phyloP scores from a whole-genome alignment of 2,329 filamentous ascomycete genomes.

The Nemania abortiva region DNA sequence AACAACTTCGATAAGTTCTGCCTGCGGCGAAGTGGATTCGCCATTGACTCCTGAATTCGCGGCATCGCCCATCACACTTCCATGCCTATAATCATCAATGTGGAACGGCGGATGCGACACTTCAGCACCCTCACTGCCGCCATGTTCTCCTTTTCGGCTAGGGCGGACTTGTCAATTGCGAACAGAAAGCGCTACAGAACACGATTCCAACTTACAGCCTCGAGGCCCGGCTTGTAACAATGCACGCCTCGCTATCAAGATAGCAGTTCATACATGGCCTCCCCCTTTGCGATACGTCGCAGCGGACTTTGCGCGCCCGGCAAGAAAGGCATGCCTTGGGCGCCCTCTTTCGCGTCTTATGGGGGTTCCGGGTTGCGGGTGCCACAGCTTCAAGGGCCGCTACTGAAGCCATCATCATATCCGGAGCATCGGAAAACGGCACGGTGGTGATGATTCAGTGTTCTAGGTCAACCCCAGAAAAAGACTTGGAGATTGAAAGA shows the following conservation, averaged over 20 bases:
- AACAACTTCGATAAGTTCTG: slow-evolving; percentile 39
- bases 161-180: slow-evolving; percentile 26
- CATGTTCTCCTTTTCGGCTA: slow-evolving; percentile 50
- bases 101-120: slow-evolving; percentile 50
- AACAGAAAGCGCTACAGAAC: not conserved
- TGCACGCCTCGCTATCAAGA: slow-evolving; percentile 61
- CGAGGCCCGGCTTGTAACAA: slow-evolving; percentile 57
- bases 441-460: slow-evolving; percentile 7
- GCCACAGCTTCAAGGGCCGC: slow-evolving; percentile 42
- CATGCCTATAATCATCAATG: slow-evolving; percentile 44
- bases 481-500: slow-evolving; percentile 23
- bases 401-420: slow-evolving; percentile 39
- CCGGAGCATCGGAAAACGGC: slow-evolving; percentile 9
- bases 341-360: slow-evolving; percentile 59
- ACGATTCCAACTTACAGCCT: slow-evolving; percentile 52
- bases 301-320: slow-evolving; percentile 63
- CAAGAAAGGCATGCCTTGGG: slow-evolving; percentile 65
- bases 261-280: slow-evolving; percentile 66
- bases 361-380: slow-evolving; percentile 50
- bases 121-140: slow-evolving; percentile 47
- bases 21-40: slow-evolving; percentile 39
- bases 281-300: slow-evolving; percentile 62
- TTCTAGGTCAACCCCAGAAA: slow-evolving; percentile 9
- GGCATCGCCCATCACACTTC: slow-evolving; percentile 48
- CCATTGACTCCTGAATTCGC: slow-evolving; percentile 48